phyloP scores from a whole-genome alignment of 2,329 filamentous ascomycete genomes.

The Echinosphaeria canescens region DNA sequence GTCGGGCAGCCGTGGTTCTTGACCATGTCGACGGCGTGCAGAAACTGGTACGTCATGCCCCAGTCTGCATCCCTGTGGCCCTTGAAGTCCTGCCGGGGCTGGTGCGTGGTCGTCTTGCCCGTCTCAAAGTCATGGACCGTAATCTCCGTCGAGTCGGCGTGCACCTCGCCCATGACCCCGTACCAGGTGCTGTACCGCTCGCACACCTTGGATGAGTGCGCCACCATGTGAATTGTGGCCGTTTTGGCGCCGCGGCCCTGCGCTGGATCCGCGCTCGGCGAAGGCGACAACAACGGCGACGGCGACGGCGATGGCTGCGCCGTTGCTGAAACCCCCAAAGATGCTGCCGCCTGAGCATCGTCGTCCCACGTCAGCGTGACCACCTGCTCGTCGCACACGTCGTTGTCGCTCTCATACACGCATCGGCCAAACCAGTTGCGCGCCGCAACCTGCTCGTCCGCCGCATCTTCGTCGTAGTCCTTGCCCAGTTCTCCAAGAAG shows the following conservation, averaged over 20 bases:
- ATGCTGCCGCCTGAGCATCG: conserved; percentile 20
- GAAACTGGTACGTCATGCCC: conserved; percentile 60
- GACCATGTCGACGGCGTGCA: conserved; percentile 57
- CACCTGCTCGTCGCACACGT: conserved; percentile 77
- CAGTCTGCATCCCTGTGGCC: conserved; percentile 57
- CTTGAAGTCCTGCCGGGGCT: conserved; percentile 25
- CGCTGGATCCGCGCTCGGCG: not conserved
- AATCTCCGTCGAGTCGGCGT: conserved; percentile 61
- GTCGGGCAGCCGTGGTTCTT: conserved; percentile 45
- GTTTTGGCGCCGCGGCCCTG: conserved; percentile 46
- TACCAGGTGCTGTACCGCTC: conserved; percentile 68
- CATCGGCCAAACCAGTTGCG: conserved; percentile 72
- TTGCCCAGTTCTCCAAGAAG: conserved; percentile 15
- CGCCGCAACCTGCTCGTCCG: conserved; percentile 22
- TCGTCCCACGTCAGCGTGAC: conserved; percentile 83
- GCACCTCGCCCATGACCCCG: conserved; percentile 64
- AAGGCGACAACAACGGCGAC: conserved; percentile 5
- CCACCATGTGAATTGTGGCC: conserved; percentile 80
- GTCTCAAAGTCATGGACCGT: conserved; percentile 42
- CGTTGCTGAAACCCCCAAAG: no score
- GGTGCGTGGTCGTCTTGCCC: conserved; percentile 14
- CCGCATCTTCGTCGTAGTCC: conserved; percentile 25
- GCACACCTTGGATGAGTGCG: conserved; percentile 69
- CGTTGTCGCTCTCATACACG: conserved; percentile 78
- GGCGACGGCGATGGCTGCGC: no score